phyloP scores from a whole-genome alignment of 352 stramenopile genomes.

The Plasmopara viticola region DNA sequence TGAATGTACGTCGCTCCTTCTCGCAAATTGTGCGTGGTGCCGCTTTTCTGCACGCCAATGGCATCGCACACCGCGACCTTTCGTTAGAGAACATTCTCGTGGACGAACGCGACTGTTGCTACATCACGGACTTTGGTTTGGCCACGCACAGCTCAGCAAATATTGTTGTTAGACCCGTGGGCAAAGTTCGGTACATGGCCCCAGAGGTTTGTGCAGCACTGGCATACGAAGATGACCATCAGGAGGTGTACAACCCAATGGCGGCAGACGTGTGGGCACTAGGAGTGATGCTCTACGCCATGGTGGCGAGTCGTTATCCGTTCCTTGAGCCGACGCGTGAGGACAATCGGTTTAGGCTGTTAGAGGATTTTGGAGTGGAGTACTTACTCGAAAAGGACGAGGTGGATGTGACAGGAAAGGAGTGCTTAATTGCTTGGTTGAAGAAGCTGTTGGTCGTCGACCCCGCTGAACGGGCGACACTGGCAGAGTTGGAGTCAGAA shows the following conservation, averaged over 20 bases:
- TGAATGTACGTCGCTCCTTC: constrained; percentile 52
- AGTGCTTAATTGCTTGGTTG: constrained; percentile 46
- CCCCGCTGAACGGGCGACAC: constrained; percentile 31
- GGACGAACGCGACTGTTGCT: constrained; percentile 52
- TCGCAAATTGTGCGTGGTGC: constrained; percentile 51
- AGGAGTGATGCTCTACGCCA: constrained; percentile 73
- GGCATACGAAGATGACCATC: constrained; percentile 14
- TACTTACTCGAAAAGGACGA: constrained; percentile 66
- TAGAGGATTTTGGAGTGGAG: constrained; percentile 51
- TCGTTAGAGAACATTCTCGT: constrained; percentile 82
- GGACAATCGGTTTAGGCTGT: constrained; percentile 51
- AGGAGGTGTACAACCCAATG: constrained; percentile 49
- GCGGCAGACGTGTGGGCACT: constrained; percentile 73
- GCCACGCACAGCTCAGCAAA: constrained; percentile 25
- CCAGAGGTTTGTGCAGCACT: constrained; percentile 47
- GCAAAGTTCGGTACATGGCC: constrained; percentile 79
- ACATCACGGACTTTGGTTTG: constrained; percentile 81
- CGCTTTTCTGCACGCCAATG: constrained; percentile 67
- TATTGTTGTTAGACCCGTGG: constrained; percentile 39
- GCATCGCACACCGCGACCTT: constrained; percentile 75
- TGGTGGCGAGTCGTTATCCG: constrained; percentile 60
- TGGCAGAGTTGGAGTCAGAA: constrained; percentile 38
- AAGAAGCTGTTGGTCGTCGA: constrained; percentile 50
- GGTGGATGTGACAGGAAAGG: constrained; percentile 35
- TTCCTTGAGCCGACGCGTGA: constrained; percentile 47